Base-by-base conservation (phyloP, 208 protist species). In the Wallacemonas collosoma region DNA sequence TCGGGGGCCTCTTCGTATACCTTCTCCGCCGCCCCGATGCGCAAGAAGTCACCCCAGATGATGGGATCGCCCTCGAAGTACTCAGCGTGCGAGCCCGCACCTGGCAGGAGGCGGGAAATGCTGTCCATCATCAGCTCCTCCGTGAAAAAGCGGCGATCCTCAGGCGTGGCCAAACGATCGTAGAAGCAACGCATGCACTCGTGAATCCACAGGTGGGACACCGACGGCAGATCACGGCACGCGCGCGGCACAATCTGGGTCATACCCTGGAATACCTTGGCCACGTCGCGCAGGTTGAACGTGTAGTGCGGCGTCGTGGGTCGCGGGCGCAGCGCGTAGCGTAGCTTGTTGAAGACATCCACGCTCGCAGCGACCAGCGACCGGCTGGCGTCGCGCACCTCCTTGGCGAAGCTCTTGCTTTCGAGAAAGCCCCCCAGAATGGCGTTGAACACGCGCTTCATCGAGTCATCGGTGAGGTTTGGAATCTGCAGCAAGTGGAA, bases 271-370 rank as follows among this genome's bases (percentile, higher is more conserved):
- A 99, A 98, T 15, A 99, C 93, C 86, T 99, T 99, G 17, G 94
- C 94, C 12, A 99, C 78, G 74, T 99, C 98, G 66, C 99, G 93
- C 12, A 99, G 83, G 72, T 99, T 99, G 88, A 99, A 99, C 2
- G 98, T 98, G 87, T 99, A 99, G 84, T 99, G 99, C 51, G 96
- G 87, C 68, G 98, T 99, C 41, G 89, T 80, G 15, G 98, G 98
- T 38, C 95, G 98, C 48, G 98, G 98, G 2, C 98, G 90, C 62
- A 99, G 83, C 8, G 80, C 86, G 4, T 95, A 82, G 38, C 88
- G 82, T n/a, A 98, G 81, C 47, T 85, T 88, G 68, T 87, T 87
- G 82, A 98, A 99, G 7, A 99, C 80, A 40, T 98, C 94, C 15
- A 98, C 85, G 58, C 85, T 95, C 12, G 88, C 93, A 44, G 79